Evolutionary conservation across 805 yeast species (phyloP).

Genomic region (Lipomyces oligophaga): DNA sequence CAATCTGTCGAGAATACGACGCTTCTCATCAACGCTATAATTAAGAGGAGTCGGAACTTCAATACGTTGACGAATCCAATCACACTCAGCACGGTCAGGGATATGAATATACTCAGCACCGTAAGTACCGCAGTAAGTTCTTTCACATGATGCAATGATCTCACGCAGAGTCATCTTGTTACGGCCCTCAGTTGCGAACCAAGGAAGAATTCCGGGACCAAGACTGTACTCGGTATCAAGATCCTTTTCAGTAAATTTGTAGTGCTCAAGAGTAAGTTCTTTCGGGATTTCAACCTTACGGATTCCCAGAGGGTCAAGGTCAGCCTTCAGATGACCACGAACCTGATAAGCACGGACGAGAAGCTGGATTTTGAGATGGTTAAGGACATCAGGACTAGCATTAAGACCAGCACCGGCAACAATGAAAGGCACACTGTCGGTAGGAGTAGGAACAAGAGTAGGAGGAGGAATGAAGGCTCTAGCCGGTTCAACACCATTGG

Average conservation of each 20-base stretch:
- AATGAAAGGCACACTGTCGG: constrained; percentile 67
- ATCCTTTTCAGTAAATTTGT: constrained; percentile 86
- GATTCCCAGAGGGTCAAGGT: constrained; percentile 91
- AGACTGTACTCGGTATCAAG: constrained; percentile 76
- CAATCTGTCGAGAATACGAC: constrained; percentile 92
- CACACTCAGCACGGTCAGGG: constrained; percentile 91
- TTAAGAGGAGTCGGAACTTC: constrained; percentile 87
- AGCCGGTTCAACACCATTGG: constrained; percentile 63
- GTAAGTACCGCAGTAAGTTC: constrained; percentile 78
- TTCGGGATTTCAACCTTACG: constrained; percentile 79
- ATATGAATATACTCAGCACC: constrained; percentile 97
- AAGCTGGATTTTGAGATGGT: constrained; percentile 92
- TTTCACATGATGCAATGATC: constrained; percentile 72
- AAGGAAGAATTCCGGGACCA: constrained; percentile 96
- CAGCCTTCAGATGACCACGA: constrained; percentile 94
- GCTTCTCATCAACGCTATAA: constrained; percentile 82
- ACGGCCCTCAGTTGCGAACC: constrained; percentile 68
- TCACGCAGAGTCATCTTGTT: constrained; percentile 69
- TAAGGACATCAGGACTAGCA: constrained; percentile 60
- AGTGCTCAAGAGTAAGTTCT: constrained; percentile 87
- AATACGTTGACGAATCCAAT: constrained; percentile 95
- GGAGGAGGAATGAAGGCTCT: constrained; percentile 90
- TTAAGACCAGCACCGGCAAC: constrained; percentile 47
- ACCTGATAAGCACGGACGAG: constrained; percentile 98
- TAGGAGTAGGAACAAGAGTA: constrained; percentile 73